Evolutionary conservation across 306 rosid species (phyloP), one percentile per base, ranked within the genome.

Genomic region (Dicorynia guianensis): DNA sequence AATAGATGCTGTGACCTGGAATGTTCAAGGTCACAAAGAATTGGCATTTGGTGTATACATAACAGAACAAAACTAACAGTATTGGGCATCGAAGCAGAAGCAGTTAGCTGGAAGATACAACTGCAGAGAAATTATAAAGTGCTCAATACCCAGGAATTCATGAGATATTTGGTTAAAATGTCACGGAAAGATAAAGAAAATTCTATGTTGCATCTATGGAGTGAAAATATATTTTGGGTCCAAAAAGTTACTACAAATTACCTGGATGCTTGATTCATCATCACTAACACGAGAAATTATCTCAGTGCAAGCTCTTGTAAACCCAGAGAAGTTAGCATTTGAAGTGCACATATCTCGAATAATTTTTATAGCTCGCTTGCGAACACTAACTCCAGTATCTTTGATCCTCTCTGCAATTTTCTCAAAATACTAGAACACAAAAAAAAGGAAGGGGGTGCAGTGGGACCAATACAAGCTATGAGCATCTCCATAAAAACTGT

Each of bases 291-390:
- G 99, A 43, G 98, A 92, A 58, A 95, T 87, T 58, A 95, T 95
- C 86, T 87, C 97, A 42, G 82, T 85, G 89, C 99, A 95, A 18
- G 97, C 99, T 78, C 87, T 89, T 10, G 97, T 80, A 78, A 90
- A 92, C 55, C 85, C 97, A 17, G 97, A 86, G 84, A 95, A 95
- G 80, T 87, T 83, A 40, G 83, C 85, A 82, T 90, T 90, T 69
- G 99, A 90, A 63, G 81, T 76, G 86, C 97, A 92, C 99, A 95
- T 95, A 83, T 95, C 99, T 77, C 99, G 92, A 76, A 95, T 95
- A 70, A 95, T 89, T 89, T 82, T 95, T 87, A 95, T 95, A 34
- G 99, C 97, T 71, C 99, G 93, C 73, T 95, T 95, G 36, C 99
- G 88, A 80, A 95, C 99, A 77, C 99, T 95, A 19, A 95, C 87